phyloP scores from a whole-genome alignment of 1,284 basidiomycete species.

The Tilletiaria anomala region DNA sequence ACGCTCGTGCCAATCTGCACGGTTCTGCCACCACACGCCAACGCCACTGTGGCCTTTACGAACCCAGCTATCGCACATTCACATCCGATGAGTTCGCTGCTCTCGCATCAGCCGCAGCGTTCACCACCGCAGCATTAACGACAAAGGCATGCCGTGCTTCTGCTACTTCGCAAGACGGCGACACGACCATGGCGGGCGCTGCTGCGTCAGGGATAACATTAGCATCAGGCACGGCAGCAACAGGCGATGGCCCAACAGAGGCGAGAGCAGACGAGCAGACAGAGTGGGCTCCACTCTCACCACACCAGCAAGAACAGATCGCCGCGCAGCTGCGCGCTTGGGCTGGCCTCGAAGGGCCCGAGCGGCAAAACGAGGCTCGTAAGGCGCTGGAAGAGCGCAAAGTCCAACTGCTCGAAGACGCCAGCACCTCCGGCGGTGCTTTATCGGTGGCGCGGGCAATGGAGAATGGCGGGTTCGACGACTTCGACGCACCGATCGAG shows the following conservation, averaged over 20 bases:
- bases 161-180: no score
- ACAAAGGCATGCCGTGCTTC: no score
- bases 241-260: no score
- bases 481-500: constrained; percentile 3
- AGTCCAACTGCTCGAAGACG: no score
- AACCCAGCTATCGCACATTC: neutral
- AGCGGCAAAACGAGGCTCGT: constrained; percentile 21
- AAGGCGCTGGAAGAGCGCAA: constrained; percentile 18
- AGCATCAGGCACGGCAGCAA: no score
- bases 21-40: no score
- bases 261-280: no score
- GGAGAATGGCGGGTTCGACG: no score
- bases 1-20: no score
- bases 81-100: neutral
- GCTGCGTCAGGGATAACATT: no score
- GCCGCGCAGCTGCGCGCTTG: constrained; percentile 22
- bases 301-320: constrained; percentile 16
- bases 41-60: no score
- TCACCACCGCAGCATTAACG: neutral
- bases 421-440: constrained; percentile 9
- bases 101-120: neutral
- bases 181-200: no score
- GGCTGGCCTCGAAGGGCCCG: constrained; percentile 32
- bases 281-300: constrained; percentile 11
- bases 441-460: neutral